These are phyloP conservation scores for Biscogniauxia marginata DNA, from an alignment of 2,329 filamentous ascomycete species.

Conservation along the genomic window DNA sequence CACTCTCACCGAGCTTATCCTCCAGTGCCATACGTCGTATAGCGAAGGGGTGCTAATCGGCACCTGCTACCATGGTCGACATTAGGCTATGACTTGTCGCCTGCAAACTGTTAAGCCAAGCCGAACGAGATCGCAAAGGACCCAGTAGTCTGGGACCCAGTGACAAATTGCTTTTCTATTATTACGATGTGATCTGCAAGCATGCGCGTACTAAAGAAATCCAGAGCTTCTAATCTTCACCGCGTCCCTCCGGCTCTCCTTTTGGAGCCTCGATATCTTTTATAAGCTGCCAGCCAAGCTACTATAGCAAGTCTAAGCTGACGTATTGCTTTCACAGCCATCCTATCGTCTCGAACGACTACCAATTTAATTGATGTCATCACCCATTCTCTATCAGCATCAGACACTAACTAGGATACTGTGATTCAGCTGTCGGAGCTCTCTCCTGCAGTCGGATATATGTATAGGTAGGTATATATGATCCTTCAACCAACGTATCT, in stretches of 20 bases:
- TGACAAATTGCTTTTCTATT: slow-evolving; percentile 11
- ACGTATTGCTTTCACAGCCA: background rate
- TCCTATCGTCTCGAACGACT: background rate
- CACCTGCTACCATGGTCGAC: slow-evolving; percentile 3
- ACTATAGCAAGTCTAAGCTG: background rate
- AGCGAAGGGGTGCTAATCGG: background rate
- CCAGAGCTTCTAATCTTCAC: background rate
- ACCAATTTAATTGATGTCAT: background rate
- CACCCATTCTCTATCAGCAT: background rate
- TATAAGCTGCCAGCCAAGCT: background rate
- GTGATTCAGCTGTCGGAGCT: background rate
- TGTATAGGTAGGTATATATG: background rate
- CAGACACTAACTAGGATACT: too few species aligned
- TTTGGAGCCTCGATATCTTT: background rate
- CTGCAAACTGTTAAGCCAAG: slow-evolving; percentile 3
- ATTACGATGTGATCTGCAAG: slow-evolving; percentile 6
- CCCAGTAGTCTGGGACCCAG: slow-evolving; percentile 22
- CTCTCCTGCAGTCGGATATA: background rate
- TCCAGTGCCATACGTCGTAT: background rate
- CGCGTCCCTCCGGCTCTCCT: background rate
- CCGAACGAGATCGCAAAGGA: slow-evolving; percentile 18
- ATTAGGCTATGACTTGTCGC: slow-evolving; percentile 16
- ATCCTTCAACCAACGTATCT: background rate
- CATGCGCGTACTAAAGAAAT: background rate
- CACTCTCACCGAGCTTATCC: too few species aligned